Base-by-base conservation (phyloP, 805 yeast species). In the Kodamaea jinghongensis region DNA sequence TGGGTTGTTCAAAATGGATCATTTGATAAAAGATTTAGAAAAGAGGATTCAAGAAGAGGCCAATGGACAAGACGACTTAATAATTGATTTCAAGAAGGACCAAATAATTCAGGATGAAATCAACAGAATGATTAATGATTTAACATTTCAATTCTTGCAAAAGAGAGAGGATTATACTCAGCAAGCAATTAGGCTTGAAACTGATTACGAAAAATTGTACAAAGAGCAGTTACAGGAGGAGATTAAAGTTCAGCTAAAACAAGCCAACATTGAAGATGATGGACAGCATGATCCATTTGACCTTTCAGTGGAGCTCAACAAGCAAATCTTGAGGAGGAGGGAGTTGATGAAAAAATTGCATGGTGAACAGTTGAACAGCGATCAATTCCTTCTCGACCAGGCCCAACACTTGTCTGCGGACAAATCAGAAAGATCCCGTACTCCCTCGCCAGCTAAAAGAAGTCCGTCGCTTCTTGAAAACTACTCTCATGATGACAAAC, bases 81-180 rank as follows among this genome's bases (percentile, higher is more conserved):
- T 49, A 4, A 20, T 47, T 16, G 70, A 64, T 44, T 34, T 49
- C 11, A 49, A 56, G 22, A 44, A 58, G 33, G 71, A 65, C 44
- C 45, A 52, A 35, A 51, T 68, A 8, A 56, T 69, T 14, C 73
- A 69, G 45, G 73, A 65, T 13, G 74, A 69, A 43, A 64, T 69
- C 15, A 52, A 54, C 40, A 49, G 73, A 17, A 51, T 69, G 31
- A 42, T 60, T n/a, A 68, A 67, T 36, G 73, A 69, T 43, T 52
- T 68, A 38, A 52, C 61, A 4, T 69, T 56, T 38, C 72, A 66
- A 46, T 49, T 50, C 12, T 49, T 67, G 25, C 60, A 59, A 32
- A 51, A 58, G 37, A 51, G 53, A 40, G 63, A 67, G 15, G 67
- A 64, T 25, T 47, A 65, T 13, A 45, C 48, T 6, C 38, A 43